Base-by-base conservation (phyloP, 164 flowering plant species). In the Vitis rupestris region DNA sequence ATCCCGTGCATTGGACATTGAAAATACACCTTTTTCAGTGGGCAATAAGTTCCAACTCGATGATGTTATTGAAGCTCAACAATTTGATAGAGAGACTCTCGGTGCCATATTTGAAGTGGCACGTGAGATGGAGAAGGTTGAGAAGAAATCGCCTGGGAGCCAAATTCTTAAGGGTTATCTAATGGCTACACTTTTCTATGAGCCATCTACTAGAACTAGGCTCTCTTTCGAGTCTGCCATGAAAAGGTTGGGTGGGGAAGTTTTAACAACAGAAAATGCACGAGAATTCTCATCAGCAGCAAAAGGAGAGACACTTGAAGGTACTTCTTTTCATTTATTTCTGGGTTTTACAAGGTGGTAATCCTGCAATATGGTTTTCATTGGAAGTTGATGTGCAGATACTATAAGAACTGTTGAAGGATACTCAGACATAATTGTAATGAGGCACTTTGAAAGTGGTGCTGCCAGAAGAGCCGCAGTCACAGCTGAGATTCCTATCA, bases 361-460 rank as follows among this genome's bases (percentile, higher is more conserved):
- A 19, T 73, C 8, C 50, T 51, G 31, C 19, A 72, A 17, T 59
- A 31, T 64, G 56, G 13, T 74, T 67, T 16, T 64, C 56, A 65
- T 37, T 27, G 53, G 53, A 7, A 8, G n/a, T 76, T 73, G 71
- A 53, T 37, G 23, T 82, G 79, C 86, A 95, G 99, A 95, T 83
- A 83, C 88, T 9, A 95, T 95, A 67, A 85, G 97, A 80, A 95
- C 99, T 12, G 87, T 95, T 63, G 99, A 95, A 83, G 98, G 99
- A 2, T 95, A 95, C 72, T 84, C 95, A 0, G 99, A 95, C 82
- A 90, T 95, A 50, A 95, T 95, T 72, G 98, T 95, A 17, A 90
- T 95, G 97, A 82, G 99, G 69, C 99, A 95, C 79, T 95, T 95
- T 78, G 99, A 95, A 79, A 90, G 97, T 78, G 99, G 99, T 67